A percentile compares a stretch with the other conserved stretches of the same genome.
Evolutionary conservation across 768 basidiomycete species (phyloP).

Genomic region (Mycena capillaripes): DNA sequence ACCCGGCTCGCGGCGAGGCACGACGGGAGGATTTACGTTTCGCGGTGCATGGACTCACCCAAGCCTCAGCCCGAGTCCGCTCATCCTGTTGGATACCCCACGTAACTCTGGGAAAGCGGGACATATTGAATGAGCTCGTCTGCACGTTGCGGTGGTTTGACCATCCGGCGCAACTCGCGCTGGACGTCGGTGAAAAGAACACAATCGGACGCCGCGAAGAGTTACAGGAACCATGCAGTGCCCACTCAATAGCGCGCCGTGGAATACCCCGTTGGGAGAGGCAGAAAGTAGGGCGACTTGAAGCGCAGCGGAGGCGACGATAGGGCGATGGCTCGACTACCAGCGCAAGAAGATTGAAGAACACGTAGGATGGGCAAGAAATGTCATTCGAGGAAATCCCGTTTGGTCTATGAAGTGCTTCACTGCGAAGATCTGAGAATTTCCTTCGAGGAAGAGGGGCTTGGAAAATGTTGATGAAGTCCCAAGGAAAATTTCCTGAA

Average conservation of each 20-base stretch:
- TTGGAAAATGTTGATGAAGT: too few relatives aligned
- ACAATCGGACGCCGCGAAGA: conserved; percentile 24
- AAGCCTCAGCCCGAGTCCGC: conserved; percentile 10
- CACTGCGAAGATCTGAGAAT: too few relatives aligned
- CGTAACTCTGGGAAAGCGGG: neutral
- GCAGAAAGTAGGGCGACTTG: conserved; percentile 13
- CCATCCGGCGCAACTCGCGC: conserved; percentile 23
- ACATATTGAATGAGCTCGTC: conserved; percentile 18
- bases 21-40: conserved; percentile 18
- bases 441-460: too few relatives aligned
- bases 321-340: conserved; percentile 28
- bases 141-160: conserved; percentile 21
- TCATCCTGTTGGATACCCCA: conserved; percentile 17
- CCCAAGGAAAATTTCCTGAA: too few relatives aligned
- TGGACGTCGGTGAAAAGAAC: conserved; percentile 31
- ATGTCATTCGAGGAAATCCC: neutral
- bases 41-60: conserved; percentile 30
- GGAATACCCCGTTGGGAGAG: conserved; percentile 8
- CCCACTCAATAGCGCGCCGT: conserved; percentile 14
- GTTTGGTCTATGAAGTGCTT: neutral
- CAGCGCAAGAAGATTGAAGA: conserved; percentile 16
- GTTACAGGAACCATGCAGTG: conserved; percentile 13
- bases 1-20: too few relatives aligned
- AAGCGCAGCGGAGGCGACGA: conserved; percentile 25
- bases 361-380: conserved; percentile 7